Evolutionary conservation across 176 grass and related monocot species (phyloP), one percentile per base, ranked within the genome.

Genomic region (barley (Hordeum vulgare)): DNA sequence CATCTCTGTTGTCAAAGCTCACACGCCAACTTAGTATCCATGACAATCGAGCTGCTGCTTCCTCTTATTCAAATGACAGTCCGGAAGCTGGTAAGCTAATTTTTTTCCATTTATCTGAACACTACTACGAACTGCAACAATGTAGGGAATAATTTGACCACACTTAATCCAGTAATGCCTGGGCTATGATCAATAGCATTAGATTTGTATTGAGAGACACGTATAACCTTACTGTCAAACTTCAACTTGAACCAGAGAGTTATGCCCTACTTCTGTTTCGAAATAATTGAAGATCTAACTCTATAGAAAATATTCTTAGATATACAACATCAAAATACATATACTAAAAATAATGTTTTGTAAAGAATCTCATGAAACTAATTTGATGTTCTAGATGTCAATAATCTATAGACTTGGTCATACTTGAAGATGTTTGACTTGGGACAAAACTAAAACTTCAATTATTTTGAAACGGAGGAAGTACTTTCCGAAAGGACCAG

Each of bases 21-120:
- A 99, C 89, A 71, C 96, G 89, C 51, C 96, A 99, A 76, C 91
- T 99, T 31, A 91, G 91, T 41, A 80, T 96, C 53, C 93, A 96
- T 78, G 96, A 99, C 74, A 96, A 99, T 75, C 86, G 93, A 61
- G 87, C 93, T 74, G 61, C 89, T 70, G 74, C 80, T 76, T 85
- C 92, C 37, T 85, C 91, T 76, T 88, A 89, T 83, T 89, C 93
- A 9, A 84, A 92, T 41, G 89, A 78, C 23, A 71, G 73, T 64
- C 42, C 82, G 62, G 91, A 84, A 88, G 47, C 77, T 78, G 91
- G 93, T 99, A 88, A 86, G 76, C 25, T 36, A 53, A 47, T 37
- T 71, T 33, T 41, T 49, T 2, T 24, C 11, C 11, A 9, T 44
- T 42, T 59, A 11, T 59, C 5, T 59, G 24, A 26, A 66, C 26